A percentile compares a stretch with the other conserved stretches of the same genome.
Evolutionary conservation across 495 filamentous ascomycete genomes (phyloP).

Genomic region (Lichenothelia convexa): DNA sequence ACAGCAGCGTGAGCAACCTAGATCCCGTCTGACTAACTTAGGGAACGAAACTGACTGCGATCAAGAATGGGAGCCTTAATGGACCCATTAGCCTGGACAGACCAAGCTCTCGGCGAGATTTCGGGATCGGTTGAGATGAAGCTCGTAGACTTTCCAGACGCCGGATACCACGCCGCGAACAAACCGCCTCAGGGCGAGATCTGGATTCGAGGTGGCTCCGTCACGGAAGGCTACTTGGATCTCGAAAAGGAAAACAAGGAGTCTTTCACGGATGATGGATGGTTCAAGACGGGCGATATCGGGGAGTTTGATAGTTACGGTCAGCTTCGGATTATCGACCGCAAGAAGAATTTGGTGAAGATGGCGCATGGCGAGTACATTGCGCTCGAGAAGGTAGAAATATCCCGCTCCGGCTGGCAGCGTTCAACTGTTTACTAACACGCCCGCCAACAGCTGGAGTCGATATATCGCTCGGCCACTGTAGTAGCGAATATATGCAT

Average conservation of each 20-base stretch:
- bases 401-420: not conserved
- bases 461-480: constrained; percentile 68
- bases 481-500: constrained; percentile 92
- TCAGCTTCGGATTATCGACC: constrained; percentile 77
- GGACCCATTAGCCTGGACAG: constrained; percentile 80
- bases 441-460: constrained; percentile 47
- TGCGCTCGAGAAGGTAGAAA: constrained; percentile 73
- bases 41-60: constrained; percentile 1
- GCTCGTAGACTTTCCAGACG: constrained; percentile 87
- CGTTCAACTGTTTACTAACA: not conserved
- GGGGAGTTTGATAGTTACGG: constrained; percentile 74
- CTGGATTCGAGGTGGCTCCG: constrained; percentile 68
- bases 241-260: constrained; percentile 72
- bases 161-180: constrained; percentile 75
- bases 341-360: constrained; percentile 97
- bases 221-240: constrained; percentile 58
- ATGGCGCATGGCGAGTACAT: constrained; percentile 95
- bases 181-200: constrained; percentile 89
- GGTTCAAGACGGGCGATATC: constrained; percentile 94
- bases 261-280: constrained; percentile 57
- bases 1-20: constrained; percentile 41
- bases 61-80: constrained; percentile 69
- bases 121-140: constrained; percentile 77
- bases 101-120: constrained; percentile 60
- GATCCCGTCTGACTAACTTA: not conserved